These are phyloP conservation scores for Rhizophlyctis rosea DNA, from an alignment of 192 early-diverging fungal species.

Conservation along the genomic window DNA sequence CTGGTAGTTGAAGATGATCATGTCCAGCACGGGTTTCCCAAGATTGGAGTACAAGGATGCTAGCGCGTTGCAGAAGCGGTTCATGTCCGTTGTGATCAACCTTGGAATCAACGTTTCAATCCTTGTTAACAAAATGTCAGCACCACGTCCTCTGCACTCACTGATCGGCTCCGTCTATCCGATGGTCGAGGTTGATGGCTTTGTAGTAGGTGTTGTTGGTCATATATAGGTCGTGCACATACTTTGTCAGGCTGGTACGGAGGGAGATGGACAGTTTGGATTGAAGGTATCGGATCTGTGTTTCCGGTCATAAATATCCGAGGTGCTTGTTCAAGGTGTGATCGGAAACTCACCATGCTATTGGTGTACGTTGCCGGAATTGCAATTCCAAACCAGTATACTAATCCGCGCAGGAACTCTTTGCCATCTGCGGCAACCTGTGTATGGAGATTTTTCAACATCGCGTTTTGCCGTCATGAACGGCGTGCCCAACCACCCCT, in stretches of 20 bases:
- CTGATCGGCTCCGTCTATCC: constrained; percentile 90
- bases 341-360: constrained; percentile 74
- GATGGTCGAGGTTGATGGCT: constrained; percentile 88
- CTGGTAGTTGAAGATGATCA: constrained; percentile 93
- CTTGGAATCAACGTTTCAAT: constrained; percentile 41
- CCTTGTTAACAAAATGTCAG: too few species aligned
- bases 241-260: constrained; percentile 68
- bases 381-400: constrained; percentile 91
- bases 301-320: neutral
- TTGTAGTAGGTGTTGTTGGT: constrained; percentile 92
- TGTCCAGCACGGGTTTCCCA: constrained; percentile 93
- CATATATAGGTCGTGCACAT: constrained; percentile 84
- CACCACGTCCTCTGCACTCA: too few species aligned
- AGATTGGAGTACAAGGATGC: constrained; percentile 87
- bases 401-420: constrained; percentile 79
- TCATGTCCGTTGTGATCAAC: constrained; percentile 77
- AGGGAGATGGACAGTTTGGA: constrained; percentile 47
- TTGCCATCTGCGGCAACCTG: constrained; percentile 76
- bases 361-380: constrained; percentile 97
- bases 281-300: constrained; percentile 46
- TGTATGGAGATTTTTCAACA: neutral
- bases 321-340: constrained; percentile 5
- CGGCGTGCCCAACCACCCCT: neutral
- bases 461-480: neutral
- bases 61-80: constrained; percentile 85